Conservation (phyloP, 116 monocot species). For the Iris pallida region DNA sequence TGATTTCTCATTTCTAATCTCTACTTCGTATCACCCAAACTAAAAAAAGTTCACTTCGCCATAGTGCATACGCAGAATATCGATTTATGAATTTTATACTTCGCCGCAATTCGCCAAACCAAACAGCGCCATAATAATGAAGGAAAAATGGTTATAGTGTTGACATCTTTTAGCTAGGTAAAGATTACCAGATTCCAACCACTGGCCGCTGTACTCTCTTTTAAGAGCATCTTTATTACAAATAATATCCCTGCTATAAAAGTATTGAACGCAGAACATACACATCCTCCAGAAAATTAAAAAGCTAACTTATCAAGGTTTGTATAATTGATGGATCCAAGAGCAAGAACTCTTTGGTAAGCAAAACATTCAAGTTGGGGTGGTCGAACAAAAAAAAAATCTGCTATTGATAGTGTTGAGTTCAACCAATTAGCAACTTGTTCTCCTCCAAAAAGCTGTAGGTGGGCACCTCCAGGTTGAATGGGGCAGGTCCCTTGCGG, state of each 20-base stretch:
- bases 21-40: too few species aligned
- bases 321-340: too few species aligned
- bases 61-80: too few species aligned
- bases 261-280: background rate
- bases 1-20: too few species aligned
- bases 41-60: too few species aligned
- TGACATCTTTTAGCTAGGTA: too few species aligned
- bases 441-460: conserved; percentile 34
- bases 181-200: background rate
- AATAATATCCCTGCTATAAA: background rate
- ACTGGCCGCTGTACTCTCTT: background rate
- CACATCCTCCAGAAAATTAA: background rate
- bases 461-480: conserved; percentile 24
- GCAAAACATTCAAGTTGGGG: background rate
- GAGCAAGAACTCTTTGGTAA: background rate
- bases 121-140: too few species aligned
- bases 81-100: too few species aligned
- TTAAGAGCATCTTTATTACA: conserved; percentile 1
- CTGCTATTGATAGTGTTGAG: background rate
- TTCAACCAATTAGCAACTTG: conserved; percentile 32
- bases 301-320: background rate
- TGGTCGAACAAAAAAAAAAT: background rate
- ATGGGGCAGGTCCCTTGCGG: conserved; percentile 26
- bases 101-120: too few species aligned
- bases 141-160: too few species aligned